A percentile compares a stretch with the other conserved stretches of the same genome.
phyloP scores from a whole-genome alignment of 306 rosid genomes.

The Castanopsis chinensis region DNA sequence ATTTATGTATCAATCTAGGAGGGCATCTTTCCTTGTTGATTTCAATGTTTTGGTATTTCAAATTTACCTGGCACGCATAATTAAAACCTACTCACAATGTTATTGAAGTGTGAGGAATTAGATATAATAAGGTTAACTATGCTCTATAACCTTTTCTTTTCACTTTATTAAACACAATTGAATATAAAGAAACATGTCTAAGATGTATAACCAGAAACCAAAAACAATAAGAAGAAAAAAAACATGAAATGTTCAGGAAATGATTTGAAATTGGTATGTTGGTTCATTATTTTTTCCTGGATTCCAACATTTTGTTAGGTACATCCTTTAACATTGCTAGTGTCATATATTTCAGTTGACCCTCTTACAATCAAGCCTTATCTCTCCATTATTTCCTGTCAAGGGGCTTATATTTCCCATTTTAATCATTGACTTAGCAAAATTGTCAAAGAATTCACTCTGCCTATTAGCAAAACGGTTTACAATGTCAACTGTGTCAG shows the following conservation, averaged over 20 bases:
- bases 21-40: background rate
- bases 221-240: too few relatives aligned
- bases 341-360: conserved; percentile 19
- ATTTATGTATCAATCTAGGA: background rate
- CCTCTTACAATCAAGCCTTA: conserved; percentile 36
- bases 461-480: conserved; percentile 34
- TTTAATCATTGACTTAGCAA: conserved; percentile 42
- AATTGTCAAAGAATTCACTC: conserved; percentile 25
- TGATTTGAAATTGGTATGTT: too few relatives aligned
- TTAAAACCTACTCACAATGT: background rate
- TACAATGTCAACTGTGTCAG: conserved; percentile 25
- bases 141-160: background rate
- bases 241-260: too few relatives aligned
- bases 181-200: too few relatives aligned
- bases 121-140: background rate
- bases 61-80: background rate
- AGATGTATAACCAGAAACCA: too few relatives aligned
- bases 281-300: too few relatives aligned
- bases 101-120: background rate
- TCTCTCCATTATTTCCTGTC: conserved; percentile 42
- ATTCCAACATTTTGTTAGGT: background rate
- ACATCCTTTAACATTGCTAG: background rate
- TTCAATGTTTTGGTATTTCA: background rate
- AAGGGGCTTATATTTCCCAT: conserved; percentile 38
- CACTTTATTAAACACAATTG: too few relatives aligned